Evolutionary conservation across 371 early-diverging fungal genomes (phyloP).

Genomic region (Rhizopus delemar): DNA sequence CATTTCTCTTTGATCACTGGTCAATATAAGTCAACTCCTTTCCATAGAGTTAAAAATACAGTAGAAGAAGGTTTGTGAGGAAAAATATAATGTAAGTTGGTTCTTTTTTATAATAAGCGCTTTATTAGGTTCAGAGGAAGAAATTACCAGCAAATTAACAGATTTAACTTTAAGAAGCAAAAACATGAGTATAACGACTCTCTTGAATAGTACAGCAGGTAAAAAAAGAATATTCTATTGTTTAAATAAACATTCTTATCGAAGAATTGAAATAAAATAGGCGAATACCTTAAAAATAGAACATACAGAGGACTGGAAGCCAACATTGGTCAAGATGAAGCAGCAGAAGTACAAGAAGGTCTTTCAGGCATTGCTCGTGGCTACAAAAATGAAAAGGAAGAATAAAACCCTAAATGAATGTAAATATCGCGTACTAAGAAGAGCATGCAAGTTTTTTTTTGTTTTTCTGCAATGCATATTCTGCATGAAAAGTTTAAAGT

Average conservation of each 20-base stretch:
- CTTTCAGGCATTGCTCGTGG: constrained; percentile 87
- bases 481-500: too few relatives aligned
- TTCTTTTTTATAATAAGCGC: background rate
- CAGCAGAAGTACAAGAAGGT: constrained; percentile 74
- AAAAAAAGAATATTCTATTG: constrained; percentile 12
- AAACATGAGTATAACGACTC: constrained; percentile 62
- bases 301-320: constrained; percentile 82
- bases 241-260: background rate
- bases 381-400: constrained; percentile 55
- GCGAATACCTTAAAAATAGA: constrained; percentile 69
- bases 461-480: too few relatives aligned
- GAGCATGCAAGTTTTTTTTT: too few relatives aligned
- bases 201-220: constrained; percentile 80
- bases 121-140: constrained; percentile 21
- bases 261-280: constrained; percentile 26
- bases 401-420: background rate
- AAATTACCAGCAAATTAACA: constrained; percentile 43
- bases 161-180: constrained; percentile 61
- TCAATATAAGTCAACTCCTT: constrained; percentile 59
- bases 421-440: too few relatives aligned
- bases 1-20: constrained; percentile 92
- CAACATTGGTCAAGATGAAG: constrained; percentile 65
- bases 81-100: background rate
- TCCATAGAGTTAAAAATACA: constrained; percentile 34
- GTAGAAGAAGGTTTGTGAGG: constrained; percentile 26